Percentiles rank a stretch among this genome's conserved stretches.
These are phyloP conservation scores for Taiozyma onychis DNA, from an alignment of 1,139 yeast species.

Conservation along the genomic window DNA sequence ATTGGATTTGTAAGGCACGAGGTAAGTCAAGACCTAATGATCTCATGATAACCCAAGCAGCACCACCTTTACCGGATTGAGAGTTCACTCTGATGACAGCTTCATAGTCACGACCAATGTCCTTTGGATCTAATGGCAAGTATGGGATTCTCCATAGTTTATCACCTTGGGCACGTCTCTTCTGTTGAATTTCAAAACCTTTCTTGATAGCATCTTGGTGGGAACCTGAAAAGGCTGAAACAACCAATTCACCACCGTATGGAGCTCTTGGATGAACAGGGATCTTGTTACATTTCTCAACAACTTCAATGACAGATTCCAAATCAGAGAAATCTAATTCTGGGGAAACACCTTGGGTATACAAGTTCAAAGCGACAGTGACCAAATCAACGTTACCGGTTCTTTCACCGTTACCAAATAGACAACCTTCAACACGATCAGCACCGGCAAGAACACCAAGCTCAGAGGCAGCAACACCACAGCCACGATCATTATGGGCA, in stretches of 20 bases:
- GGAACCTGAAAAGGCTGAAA: conserved; percentile 93
- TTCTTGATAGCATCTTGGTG: conserved; percentile 98
- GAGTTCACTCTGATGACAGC: conserved; percentile 97
- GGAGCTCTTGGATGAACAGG: conserved; percentile 94
- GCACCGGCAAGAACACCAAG: conserved; percentile 94
- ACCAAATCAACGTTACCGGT: conserved; percentile 97
- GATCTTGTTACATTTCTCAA: conserved; percentile 91
- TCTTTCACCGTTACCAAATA: conserved; percentile 97
- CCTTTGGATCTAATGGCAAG: conserved; percentile 93
- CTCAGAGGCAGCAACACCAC: conserved; percentile 98
- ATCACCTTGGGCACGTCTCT: conserved; percentile 40
- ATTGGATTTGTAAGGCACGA: conserved; percentile 84
- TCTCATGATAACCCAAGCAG: conserved; percentile 93
- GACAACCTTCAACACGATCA: conserved; percentile 95
- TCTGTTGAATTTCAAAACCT: conserved; percentile 68
- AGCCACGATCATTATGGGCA: conserved; percentile 95
- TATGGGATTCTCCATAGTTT: conserved; percentile 82
- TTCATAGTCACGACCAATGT: conserved; percentile 94
- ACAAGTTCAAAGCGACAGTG: conserved; percentile 85
- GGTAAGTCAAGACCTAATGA: conserved; percentile 89
- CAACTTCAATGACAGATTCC: conserved; percentile 73
- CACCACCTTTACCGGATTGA: conserved; percentile 98
- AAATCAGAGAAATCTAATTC: conserved; percentile 83
- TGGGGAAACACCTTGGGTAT: conserved; percentile 91
- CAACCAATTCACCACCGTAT: conserved; percentile 94